Conservation (phyloP, 768 basidiomycete genomes). For the Leccinum subtestaceum region DNA sequence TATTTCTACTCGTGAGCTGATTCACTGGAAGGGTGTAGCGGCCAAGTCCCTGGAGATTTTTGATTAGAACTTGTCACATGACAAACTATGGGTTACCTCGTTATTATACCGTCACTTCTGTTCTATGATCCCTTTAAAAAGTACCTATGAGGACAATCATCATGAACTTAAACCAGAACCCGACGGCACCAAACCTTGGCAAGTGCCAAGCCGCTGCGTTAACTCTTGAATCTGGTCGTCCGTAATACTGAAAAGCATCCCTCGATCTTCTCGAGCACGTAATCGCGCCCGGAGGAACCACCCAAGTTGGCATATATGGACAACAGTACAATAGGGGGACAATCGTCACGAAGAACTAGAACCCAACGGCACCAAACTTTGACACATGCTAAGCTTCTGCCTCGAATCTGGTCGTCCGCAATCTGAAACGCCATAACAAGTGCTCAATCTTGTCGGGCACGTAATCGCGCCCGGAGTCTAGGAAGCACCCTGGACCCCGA, state of each 20-base stretch:
- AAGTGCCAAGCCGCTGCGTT: not conserved
- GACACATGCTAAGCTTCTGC: not conserved
- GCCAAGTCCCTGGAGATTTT: no score
- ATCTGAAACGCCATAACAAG: conserved; percentile 15
- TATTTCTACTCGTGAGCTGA: no score
- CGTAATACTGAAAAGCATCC: conserved; percentile 3
- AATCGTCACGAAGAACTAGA: not conserved
- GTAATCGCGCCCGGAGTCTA: conserved; percentile 5
- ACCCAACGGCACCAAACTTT: not conserved
- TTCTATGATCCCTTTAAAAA: not conserved
- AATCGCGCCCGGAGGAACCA: not conserved
- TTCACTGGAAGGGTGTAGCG: no score
- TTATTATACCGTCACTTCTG: not conserved
- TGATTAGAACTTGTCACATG: no score
- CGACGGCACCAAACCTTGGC: not conserved
- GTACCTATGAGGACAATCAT: not conserved
- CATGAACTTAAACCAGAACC: not conserved
- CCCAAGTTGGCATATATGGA: no score
- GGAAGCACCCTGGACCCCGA: no score
- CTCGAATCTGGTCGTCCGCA: conserved; percentile 7
- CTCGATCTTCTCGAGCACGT: conserved; percentile 14
- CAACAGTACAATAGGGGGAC: no score
- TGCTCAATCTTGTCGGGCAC: conserved; percentile 11
- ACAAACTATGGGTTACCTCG: no score
- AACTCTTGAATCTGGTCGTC: conserved; percentile 9